phyloP scores from a whole-genome alignment of 306 rosid species.

The Quercus cerris region DNA sequence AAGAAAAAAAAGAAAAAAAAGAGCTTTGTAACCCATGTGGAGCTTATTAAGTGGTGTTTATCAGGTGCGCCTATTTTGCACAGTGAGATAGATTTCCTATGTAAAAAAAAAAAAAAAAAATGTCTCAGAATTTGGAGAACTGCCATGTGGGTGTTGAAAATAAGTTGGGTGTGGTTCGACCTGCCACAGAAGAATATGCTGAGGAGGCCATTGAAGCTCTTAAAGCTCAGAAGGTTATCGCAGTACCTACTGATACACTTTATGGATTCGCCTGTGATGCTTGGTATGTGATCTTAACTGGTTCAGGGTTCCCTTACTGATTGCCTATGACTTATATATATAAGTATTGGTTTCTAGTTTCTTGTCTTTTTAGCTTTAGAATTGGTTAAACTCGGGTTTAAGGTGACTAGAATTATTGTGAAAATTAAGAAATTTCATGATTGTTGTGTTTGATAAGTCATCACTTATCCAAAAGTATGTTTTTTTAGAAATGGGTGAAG shows the following conservation, averaged over 20 bases:
- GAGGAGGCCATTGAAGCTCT: constrained; percentile 69
- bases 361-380: neutral
- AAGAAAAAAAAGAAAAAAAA: too few relatives aligned
- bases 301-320: neutral
- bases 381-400: neutral
- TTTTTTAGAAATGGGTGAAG: too few relatives aligned
- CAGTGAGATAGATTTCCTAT: too few relatives aligned
- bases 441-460: too few relatives aligned
- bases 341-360: too few relatives aligned
- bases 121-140: constrained; percentile 30
- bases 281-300: constrained; percentile 44
- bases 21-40: too few relatives aligned
- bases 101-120: too few relatives aligned
- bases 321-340: constrained; percentile 14
- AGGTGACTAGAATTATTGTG: too few relatives aligned
- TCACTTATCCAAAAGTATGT: too few relatives aligned
- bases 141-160: constrained; percentile 33
- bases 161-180: constrained; percentile 42
- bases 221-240: constrained; percentile 64
- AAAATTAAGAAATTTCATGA: too few relatives aligned
- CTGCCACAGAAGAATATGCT: constrained; percentile 57
- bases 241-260: constrained; percentile 83
- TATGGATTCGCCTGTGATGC: constrained; percentile 94
- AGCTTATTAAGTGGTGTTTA: too few relatives aligned
- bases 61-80: too few relatives aligned